phyloP scores from a whole-genome alignment of 2,329 filamentous ascomycete genomes.

The Emericellopsis cladophorae region DNA sequence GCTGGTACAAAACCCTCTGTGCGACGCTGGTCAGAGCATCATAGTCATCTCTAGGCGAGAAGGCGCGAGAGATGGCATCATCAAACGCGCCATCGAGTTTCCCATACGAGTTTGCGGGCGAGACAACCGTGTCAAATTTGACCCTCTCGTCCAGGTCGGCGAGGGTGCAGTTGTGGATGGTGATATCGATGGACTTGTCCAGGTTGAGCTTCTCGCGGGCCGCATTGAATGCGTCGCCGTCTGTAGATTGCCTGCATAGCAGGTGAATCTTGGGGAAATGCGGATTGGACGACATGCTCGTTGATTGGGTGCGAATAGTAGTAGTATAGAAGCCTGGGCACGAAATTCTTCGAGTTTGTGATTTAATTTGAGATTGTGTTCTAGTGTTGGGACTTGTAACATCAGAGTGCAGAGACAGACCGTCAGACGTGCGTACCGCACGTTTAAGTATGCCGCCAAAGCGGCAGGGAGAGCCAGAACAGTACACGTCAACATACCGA shows the following conservation, averaged over 20 bases:
- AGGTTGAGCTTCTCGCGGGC: conserved; percentile 19
- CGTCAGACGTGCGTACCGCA: too few species aligned
- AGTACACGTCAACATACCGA: too few species aligned
- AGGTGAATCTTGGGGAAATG: conserved; percentile 2
- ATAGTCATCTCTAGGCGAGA: conserved; percentile 31
- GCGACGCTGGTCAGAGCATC: conserved; percentile 30
- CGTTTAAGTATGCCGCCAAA: too few species aligned
- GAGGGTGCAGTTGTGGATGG: conserved; percentile 25
- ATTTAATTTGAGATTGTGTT: too few species aligned
- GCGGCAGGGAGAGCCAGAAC: too few species aligned
- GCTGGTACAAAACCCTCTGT: conserved; percentile 29
- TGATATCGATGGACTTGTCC: conserved; percentile 13
- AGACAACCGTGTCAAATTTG: conserved; percentile 35
- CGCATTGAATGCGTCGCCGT: conserved; percentile 23
- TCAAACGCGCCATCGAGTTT: conserved; percentile 41
- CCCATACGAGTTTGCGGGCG: conserved; percentile 41
- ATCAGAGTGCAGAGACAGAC: too few species aligned
- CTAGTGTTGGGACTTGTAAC: too few species aligned
- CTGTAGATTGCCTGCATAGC: conserved; percentile 6
- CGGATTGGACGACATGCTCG: too few species aligned
- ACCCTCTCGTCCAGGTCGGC: conserved; percentile 17
- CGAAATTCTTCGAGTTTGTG: too few species aligned
- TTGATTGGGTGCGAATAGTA: too few species aligned
- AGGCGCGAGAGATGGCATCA: conserved; percentile 35
- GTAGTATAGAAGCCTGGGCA: too few species aligned